Evolutionary conservation across 768 basidiomycete genomes (phyloP), one percentile per base, ranked within the genome.

Genomic region (Cystoderma amianthinum): DNA sequence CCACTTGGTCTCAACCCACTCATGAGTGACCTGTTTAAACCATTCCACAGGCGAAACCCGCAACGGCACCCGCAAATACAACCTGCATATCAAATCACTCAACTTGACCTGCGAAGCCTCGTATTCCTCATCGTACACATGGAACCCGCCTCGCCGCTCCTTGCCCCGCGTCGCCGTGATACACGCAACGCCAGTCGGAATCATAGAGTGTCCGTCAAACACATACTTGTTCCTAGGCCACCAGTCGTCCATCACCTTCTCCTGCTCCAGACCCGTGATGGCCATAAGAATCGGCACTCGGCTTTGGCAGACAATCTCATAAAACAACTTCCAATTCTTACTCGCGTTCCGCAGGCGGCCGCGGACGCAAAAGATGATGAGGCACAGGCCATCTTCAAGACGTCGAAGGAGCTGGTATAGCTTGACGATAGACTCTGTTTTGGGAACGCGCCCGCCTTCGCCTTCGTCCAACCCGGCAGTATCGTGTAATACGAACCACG

Each of bases 381-480:
- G 51, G 15, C 38, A 30, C 12, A 56, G 35, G 4, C 48, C 51
- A 3, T 41, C 43, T 4, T 40, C 32, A 21, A 59, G 35, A 5
- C 38, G 43, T 16, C 35, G 24, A 4, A 53, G 28, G 38, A 57
- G 46, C 16, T 41, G 34, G 24, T 43, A 54, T 17, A 54, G 48
- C 24, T 50, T 41, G n/a, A 42, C 30, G 22, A 56, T 47, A 10
- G 55, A 52, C 3, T 54, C 33, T 13, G 32, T 13, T 5, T 46
- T 45, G 0, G 46, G 43, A 5, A 58, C 48, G 0, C 46, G 40
- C 9, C 56, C 58, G 3, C 13, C 39, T 1, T 49, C 45, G 7
- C 52, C 67, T 42, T 70, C 69, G 38, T 65, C 56, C 7, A 69
- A 60, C 6, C 68, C 67, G 9, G 58, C 53, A 3, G 67, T 69